Evolutionary conservation across 2,329 filamentous ascomycete genomes (phyloP), one percentile per base, ranked within the genome.

Genomic region (Teratosphaeria pseudoeucalypti): DNA sequence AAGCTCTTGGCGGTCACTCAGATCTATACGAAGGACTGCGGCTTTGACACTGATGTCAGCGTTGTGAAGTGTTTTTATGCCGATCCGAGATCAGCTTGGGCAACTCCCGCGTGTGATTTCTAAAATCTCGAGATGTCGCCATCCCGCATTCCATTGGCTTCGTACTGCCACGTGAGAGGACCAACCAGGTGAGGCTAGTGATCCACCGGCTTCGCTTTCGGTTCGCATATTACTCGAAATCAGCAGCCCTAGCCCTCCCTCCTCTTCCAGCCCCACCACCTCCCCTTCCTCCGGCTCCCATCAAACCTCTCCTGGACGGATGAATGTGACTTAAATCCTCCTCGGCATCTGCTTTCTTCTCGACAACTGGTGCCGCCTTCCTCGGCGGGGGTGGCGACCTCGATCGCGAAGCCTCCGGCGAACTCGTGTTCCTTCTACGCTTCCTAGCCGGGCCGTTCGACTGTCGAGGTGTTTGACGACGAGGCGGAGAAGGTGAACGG

Each of bases 241-340:
- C 66, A 57, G 64, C 66, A 16, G 66, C 67, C 57, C 60, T 64
- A 14, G 64, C 64, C 37, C 67, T 64, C 9, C 63, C 57, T 26
- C 63, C 65, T 19, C 62, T 59, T 58, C 29, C 64, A 9, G 58
- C 65, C 43, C 16, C 34, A 19, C 53, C 27, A 54, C 53, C 53
- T 10, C 43, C 37, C 12, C 37, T n/a, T n/a, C 23, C 23, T n/a
- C 9, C n/a, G 6, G 53, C 53, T 1, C 64, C 64, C 62, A 74
- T 65, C 43, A 73, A 57, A 4, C 68, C 70, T 59, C 72, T 66
- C 16, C 72, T 63, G 34, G 66, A 70, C 11, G 72, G 72, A 62
- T 74, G 72, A 52, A 74, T 73, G 43, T 69, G 65, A 43, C 67
- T 69, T 55, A 72, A 52, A 57, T 73, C 71, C 23, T 71, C 68